Percentiles rank a stretch among this genome's conserved stretches.
Evolutionary conservation across 2,329 filamentous ascomycete genomes (phyloP).

Genomic region (Exophiala viscosa): DNA sequence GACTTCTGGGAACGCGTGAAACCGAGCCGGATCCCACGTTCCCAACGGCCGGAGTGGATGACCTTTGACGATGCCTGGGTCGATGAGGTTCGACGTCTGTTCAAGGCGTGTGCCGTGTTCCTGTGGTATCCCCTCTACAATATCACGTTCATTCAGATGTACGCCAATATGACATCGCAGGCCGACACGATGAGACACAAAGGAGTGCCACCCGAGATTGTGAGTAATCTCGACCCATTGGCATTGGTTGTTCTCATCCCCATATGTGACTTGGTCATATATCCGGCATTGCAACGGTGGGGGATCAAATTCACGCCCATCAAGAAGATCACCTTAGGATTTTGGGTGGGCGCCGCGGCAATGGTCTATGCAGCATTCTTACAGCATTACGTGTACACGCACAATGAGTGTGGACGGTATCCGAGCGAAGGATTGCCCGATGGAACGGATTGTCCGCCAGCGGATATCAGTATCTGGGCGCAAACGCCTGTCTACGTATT

Average conservation of each 20-base stretch:
- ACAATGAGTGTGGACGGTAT: slow-evolving; percentile 48
- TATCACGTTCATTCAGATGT: slow-evolving; percentile 26
- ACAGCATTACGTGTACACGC: slow-evolving; percentile 54
- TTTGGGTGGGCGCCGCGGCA: slow-evolving; percentile 61
- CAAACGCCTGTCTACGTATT: slow-evolving; percentile 50
- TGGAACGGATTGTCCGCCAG: slow-evolving; percentile 41
- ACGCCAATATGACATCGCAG: slow-evolving; percentile 34
- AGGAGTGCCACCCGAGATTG: slow-evolving; percentile 57
- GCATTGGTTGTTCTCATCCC: slow-evolving; percentile 51
- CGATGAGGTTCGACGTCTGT: slow-evolving; percentile 68
- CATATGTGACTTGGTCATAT: slow-evolving; percentile 43
- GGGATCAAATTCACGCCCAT: slow-evolving; percentile 69
- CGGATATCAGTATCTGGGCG: slow-evolving; percentile 37
- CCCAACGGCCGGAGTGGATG: slow-evolving; percentile 66
- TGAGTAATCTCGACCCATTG: slow-evolving; percentile 58
- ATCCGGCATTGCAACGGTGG: slow-evolving; percentile 58
- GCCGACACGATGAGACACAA: slow-evolving; percentile 56
- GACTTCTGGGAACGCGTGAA: slow-evolving; percentile 66
- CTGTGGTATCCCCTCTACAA: slow-evolving; percentile 52
- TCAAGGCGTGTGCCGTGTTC: slow-evolving; percentile 68
- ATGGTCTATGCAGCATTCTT: slow-evolving; percentile 60
- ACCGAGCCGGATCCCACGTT: slow-evolving; percentile 58
- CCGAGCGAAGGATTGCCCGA: not conserved
- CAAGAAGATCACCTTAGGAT: slow-evolving; percentile 70
- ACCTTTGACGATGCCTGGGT: slow-evolving; percentile 80